Conservation (phyloP, 2,329 filamentous ascomycete genomes). For the Tricladium varicosporioides region DNA sequence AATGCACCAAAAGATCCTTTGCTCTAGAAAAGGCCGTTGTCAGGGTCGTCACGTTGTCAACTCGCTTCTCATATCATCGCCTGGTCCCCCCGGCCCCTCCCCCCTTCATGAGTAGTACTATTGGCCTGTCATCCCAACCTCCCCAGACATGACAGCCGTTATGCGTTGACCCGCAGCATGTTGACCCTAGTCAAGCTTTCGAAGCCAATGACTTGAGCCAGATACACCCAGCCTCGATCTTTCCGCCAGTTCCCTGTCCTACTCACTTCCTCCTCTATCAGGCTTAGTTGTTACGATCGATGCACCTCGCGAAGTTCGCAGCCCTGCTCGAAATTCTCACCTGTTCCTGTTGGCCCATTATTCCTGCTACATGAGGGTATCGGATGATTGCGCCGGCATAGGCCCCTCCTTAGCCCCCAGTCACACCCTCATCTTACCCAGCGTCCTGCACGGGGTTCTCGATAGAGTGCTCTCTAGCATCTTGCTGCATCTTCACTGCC, state of each 20-base stretch:
- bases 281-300: slow-evolving; percentile 29
- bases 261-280: slow-evolving; percentile 21
- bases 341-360: slow-evolving; percentile 22
- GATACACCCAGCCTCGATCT: slow-evolving; percentile 30
- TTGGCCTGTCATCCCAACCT: slow-evolving; percentile 16
- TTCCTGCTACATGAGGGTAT: slow-evolving; percentile 31
- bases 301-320: slow-evolving; percentile 27
- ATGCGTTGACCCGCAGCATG: slow-evolving; percentile 28
- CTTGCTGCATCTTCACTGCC: slow-evolving; percentile 23
- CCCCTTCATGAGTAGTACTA: slow-evolving; percentile 7
- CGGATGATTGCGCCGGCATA: slow-evolving; percentile 34
- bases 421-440: slow-evolving; percentile 32
- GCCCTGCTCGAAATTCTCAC: slow-evolving; percentile 19
- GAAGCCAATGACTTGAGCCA: slow-evolving; percentile 27
- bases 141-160: slow-evolving; percentile 29
- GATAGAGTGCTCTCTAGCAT: slow-evolving; percentile 28
- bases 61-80: slow-evolving; percentile 9
- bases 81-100: neutral
- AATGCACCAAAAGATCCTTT: slow-evolving; percentile 13
- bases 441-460: slow-evolving; percentile 27
- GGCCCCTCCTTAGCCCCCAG: slow-evolving; percentile 21
- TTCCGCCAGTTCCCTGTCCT: slow-evolving; percentile 27
- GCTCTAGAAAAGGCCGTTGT: neutral
- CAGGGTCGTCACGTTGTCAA: slow-evolving; percentile 21
- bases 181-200: slow-evolving; percentile 21